Evolutionary conservation across 2,329 filamentous ascomycete genomes (phyloP).

Genomic region (Colletotrichum godetiae): DNA sequence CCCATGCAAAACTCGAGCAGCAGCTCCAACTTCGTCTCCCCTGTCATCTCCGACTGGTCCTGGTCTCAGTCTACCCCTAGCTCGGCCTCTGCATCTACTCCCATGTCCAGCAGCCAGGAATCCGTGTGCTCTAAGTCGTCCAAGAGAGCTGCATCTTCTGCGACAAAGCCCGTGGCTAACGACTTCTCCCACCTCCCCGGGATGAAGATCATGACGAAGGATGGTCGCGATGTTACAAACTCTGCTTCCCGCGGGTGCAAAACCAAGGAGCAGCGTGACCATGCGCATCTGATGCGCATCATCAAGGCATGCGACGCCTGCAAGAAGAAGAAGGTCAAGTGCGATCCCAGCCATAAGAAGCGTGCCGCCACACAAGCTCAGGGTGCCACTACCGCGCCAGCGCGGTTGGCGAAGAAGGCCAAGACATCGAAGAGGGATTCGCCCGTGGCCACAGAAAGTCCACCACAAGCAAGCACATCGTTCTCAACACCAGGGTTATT

Average conservation of each 20-base stretch:
- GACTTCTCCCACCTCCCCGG: conserved; percentile 68
- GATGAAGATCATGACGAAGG: conserved; percentile 75
- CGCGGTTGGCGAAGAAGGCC: conserved; percentile 56
- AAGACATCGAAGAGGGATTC: conserved; percentile 44
- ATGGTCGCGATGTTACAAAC: conserved; percentile 72
- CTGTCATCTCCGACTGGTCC: conserved; percentile 59
- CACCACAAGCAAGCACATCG: neutral
- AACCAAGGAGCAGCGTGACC: conserved; percentile 75
- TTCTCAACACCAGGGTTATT: conserved; percentile 27
- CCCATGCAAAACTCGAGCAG: conserved; percentile 57
- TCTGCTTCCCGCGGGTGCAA: conserved; percentile 71
- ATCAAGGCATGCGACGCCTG: conserved; percentile 75
- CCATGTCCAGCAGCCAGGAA: conserved; percentile 41
- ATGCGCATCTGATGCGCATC: conserved; percentile 74
- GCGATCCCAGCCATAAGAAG: conserved; percentile 70
- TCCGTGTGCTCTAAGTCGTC: conserved; percentile 41
- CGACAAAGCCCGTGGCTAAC: conserved; percentile 36
- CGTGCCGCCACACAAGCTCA: conserved; percentile 49
- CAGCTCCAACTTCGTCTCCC: conserved; percentile 60
- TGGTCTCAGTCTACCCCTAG: conserved; percentile 53
- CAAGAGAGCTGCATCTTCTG: conserved; percentile 40
- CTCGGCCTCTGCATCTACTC: conserved; percentile 44
- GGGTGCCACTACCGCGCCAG: conserved; percentile 33
- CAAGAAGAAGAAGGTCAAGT: conserved; percentile 72
- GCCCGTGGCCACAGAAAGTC: neutral